phyloP scores from a whole-genome alignment of 306 rosid species.

The Pyrus bretschneideri region DNA sequence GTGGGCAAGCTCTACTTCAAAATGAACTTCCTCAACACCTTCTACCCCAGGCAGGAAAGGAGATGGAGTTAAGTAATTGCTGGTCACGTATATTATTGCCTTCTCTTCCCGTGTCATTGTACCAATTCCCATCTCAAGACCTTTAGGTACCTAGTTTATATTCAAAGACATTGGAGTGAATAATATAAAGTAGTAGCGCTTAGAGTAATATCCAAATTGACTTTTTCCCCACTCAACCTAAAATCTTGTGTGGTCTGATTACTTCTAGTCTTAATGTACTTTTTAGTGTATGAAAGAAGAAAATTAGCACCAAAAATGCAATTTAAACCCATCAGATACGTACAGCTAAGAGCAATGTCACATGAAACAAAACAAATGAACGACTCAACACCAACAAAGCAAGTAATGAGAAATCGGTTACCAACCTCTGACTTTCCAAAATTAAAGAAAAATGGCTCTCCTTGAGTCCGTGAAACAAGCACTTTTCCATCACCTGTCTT shows the following conservation, averaged over 20 bases:
- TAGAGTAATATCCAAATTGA: not conserved
- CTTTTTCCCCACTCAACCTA: not conserved
- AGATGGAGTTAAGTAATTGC: constrained; percentile 69
- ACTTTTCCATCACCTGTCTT: constrained; percentile 58
- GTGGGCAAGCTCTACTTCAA: constrained; percentile 92
- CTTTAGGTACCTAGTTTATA: constrained; percentile 74
- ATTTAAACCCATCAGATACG: not conserved
- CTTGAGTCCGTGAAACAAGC: constrained; percentile 54
- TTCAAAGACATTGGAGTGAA: constrained; percentile 1
- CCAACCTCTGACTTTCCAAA: constrained; percentile 90
- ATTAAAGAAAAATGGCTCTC: constrained; percentile 81
- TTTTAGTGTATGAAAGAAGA: not conserved
- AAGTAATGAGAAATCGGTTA: constrained; percentile 6
- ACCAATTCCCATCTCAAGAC: constrained; percentile 96
- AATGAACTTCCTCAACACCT: constrained; percentile 69
- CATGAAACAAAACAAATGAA: not conserved
- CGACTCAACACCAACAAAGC: not conserved
- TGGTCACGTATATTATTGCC: constrained; percentile 64
- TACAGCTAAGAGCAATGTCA: not conserved
- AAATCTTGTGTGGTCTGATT: not conserved
- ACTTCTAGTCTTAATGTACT: not conserved
- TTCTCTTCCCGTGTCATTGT: constrained; percentile 84
- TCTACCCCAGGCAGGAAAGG: constrained; percentile 56
- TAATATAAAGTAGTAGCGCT: not conserved
- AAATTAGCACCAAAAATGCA: not conserved